Evolutionary conservation across 2,329 filamentous ascomycete species (phyloP).

Genomic region (Zymoseptoria tritici): DNA sequence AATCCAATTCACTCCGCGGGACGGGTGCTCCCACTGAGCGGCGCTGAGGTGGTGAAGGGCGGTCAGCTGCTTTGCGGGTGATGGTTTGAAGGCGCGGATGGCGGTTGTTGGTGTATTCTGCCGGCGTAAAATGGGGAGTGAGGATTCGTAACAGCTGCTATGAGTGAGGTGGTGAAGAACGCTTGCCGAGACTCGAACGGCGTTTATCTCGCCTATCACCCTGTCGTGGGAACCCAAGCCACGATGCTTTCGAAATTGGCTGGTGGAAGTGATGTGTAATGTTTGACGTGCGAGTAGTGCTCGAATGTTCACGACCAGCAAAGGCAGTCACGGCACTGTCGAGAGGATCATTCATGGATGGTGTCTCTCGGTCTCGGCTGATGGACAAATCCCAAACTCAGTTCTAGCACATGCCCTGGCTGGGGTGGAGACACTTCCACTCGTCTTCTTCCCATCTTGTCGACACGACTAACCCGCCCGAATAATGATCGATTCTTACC

Average conservation of each 20-base stretch:
- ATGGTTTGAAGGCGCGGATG: background rate
- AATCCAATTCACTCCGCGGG: no score
- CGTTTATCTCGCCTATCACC: background rate
- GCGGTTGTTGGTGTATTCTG: background rate
- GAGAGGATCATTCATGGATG: background rate
- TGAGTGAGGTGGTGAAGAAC: background rate
- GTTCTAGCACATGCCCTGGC: no score
- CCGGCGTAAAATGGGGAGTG: background rate
- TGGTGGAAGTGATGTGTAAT: background rate
- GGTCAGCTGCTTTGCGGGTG: background rate
- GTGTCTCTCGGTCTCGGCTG: no score
- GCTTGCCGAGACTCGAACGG: background rate
- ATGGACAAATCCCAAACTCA: no score
- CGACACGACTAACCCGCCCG: no score
- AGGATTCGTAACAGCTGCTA: background rate
- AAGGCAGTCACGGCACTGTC: background rate
- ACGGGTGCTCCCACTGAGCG: background rate
- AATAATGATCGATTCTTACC: no score
- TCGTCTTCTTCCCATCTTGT: no score
- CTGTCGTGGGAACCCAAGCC: background rate
- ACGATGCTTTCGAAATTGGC: background rate
- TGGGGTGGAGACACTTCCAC: no score
- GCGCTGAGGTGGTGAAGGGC: background rate
- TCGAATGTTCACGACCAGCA: background rate
- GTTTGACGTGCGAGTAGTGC: background rate